These are phyloP conservation scores for Grosmannia huntii DNA, from an alignment of 2,329 filamentous ascomycete species.

Conservation along the genomic window DNA sequence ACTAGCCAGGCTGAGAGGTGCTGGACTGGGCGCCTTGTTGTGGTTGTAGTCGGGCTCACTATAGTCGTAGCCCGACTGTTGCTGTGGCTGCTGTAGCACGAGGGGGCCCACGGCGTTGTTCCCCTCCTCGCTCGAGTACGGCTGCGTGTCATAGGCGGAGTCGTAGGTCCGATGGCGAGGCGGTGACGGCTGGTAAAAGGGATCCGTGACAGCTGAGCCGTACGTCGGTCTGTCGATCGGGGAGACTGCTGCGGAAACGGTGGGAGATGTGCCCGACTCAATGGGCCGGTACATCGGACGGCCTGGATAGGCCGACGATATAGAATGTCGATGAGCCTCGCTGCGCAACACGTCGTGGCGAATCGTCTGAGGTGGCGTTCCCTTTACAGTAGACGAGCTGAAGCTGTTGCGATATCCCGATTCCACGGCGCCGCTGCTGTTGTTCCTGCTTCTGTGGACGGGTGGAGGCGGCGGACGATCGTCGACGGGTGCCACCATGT, in stretches of 20 bases:
- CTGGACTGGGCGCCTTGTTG: constrained; percentile 23
- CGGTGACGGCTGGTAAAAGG: constrained; percentile 19
- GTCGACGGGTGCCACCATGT: constrained; percentile 10
- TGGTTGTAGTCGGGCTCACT: constrained; percentile 8
- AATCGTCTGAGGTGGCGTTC: constrained; percentile 32
- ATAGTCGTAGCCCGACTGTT: constrained; percentile 3
- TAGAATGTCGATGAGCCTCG: constrained; percentile 42
- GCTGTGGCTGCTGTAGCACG: not conserved
- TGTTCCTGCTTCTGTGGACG: constrained; percentile 37
- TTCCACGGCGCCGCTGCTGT: constrained; percentile 29
- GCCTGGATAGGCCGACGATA: constrained; percentile 33
- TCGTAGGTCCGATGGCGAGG: constrained; percentile 41
- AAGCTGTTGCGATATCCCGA: constrained; percentile 25
- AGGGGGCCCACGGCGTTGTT: constrained; percentile 35
- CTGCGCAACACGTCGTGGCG: constrained; percentile 44
- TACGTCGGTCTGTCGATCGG: constrained; percentile 13
- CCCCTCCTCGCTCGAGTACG: constrained; percentile 51
- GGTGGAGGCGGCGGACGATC: constrained; percentile 43
- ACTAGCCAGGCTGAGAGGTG: constrained; percentile 30
- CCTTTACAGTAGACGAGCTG: constrained; percentile 29
- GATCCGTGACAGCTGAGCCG: constrained; percentile 14
- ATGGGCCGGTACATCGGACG: constrained; percentile 39
- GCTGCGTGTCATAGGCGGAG: constrained; percentile 29
- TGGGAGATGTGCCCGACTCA: constrained; percentile 23
- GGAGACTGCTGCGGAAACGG: not conserved